These are phyloP conservation scores for Orobanche coerulescens DNA, from an alignment of 257 asterid genomes.

Conservation along the genomic window DNA sequence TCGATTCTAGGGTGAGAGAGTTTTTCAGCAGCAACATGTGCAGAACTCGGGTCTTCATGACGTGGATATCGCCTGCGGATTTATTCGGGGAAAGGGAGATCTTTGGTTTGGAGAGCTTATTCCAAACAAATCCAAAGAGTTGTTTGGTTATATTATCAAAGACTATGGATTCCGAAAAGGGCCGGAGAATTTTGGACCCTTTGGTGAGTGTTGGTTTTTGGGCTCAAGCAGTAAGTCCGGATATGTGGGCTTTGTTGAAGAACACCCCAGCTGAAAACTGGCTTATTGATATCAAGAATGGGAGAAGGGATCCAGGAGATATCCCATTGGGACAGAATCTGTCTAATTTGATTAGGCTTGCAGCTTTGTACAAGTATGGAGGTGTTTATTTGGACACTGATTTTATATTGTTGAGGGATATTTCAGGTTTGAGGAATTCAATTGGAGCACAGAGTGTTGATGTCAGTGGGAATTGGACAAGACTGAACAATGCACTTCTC, in stretches of 20 bases:
- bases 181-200: slow-evolving; percentile 32
- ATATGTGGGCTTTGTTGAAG: slow-evolving; percentile 27
- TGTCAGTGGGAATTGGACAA: slow-evolving; percentile 48
- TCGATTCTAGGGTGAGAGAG: slow-evolving; percentile 21
- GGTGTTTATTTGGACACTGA: slow-evolving; percentile 65
- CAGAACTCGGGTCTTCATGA: slow-evolving; percentile 42
- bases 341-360: slow-evolving; percentile 60
- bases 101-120: slow-evolving; percentile 42
- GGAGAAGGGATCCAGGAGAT: slow-evolving; percentile 41
- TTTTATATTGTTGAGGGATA: slow-evolving; percentile 46
- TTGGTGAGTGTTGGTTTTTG: slow-evolving; percentile 34
- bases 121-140: slow-evolving; percentile 38
- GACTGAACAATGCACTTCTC: slow-evolving; percentile 61
- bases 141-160: slow-evolving; percentile 53
- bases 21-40: slow-evolving; percentile 27
- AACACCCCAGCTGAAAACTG: slow-evolving; percentile 52
- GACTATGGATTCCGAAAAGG: slow-evolving; percentile 45
- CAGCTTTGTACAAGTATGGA: slow-evolving; percentile 53
- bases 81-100: slow-evolving; percentile 37
- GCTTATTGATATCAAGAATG: slow-evolving; percentile 42
- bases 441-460: slow-evolving; percentile 59
- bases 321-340: slow-evolving; percentile 56
- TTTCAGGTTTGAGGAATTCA: slow-evolving; percentile 43
- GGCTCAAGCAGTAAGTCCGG: slow-evolving; percentile 36
- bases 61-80: slow-evolving; percentile 36